These are phyloP conservation scores for Sclerotinia glacialis DNA, from an alignment of 2,329 filamentous ascomycete genomes.

Conservation along the genomic window DNA sequence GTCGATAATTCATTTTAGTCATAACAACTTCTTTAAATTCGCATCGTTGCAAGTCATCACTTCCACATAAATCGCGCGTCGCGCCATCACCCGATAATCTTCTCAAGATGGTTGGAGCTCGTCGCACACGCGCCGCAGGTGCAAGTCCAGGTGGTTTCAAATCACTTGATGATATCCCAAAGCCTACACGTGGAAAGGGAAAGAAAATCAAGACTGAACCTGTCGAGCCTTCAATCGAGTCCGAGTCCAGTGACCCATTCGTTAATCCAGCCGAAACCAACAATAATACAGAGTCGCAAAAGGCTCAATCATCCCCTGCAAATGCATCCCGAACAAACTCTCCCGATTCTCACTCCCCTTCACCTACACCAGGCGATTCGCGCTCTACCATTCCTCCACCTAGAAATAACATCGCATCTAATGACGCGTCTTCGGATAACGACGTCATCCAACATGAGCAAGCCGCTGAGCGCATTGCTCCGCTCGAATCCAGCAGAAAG, in stretches of 20 bases:
- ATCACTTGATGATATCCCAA: constrained; percentile 18
- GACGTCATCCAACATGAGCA: constrained; percentile 6
- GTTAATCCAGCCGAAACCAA: neutral
- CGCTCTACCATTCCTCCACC: constrained; percentile 19
- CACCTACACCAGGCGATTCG: constrained; percentile 14
- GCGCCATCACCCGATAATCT: neutral
- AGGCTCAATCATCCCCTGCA: constrained; percentile 3
- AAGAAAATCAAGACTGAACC: neutral
- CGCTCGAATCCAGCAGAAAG: constrained; percentile 11
- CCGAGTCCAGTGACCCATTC: constrained; percentile 5
- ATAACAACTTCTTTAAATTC: neutral
- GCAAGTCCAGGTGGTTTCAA: constrained; percentile 22
- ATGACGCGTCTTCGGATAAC: constrained; percentile 18
- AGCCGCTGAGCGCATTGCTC: neutral
- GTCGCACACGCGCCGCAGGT: constrained; percentile 14
- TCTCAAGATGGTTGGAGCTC: constrained; percentile 14
- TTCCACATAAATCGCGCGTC: constrained; percentile 4
- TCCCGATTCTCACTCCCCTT: constrained; percentile 18
- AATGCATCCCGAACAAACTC: constrained; percentile 2
- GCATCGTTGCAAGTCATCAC: neutral
- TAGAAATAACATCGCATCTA: neutral
- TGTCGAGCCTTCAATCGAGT: constrained; percentile 8
- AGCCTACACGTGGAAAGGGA: constrained; percentile 7
- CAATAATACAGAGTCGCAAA: constrained; percentile 14
- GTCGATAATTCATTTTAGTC: neutral